Evolutionary conservation across 805 yeast species (phyloP), one percentile per base, ranked within the genome.

Genomic region (Yarrowia sp.): DNA sequence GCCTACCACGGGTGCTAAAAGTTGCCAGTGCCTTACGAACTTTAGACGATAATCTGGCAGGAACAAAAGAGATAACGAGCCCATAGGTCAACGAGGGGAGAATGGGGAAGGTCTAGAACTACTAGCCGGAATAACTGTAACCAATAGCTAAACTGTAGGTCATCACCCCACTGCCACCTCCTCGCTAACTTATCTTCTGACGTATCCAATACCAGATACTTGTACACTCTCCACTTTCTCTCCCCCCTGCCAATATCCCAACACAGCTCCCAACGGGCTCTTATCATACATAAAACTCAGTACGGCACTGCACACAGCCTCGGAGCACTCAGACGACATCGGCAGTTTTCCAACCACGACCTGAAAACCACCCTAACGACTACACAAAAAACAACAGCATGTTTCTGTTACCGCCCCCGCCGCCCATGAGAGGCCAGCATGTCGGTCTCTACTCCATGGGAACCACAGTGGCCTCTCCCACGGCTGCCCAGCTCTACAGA

Each of bases 401-500:
- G 61, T 52, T 52, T 16, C 26, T 52, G 10, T 14, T 52, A 12
- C 61, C 61, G 12, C 61, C 61, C 32, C 61, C 61, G 6, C 61
- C 61, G 35, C 44, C 61, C 33, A 52, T 52, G 61, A 3, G 61
- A 22, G 44, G 61, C 61, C 33, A 32, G 16, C 24, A 49, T 16
- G 56, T 33, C n/a, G 43, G 44, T 7, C 43, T 52, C 21, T 52
- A 52, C 35, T 24, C 61, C 33, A 52, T 52, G 61, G 44, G 61
- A 4, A 36, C 44, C n/a, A 24, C 43, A 3, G 35, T 26, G 24
- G 61, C 44, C n/a, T 35, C 44, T 14, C 44, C 61, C 12, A 35
- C 61, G n/a, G 61, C 61, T 3, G 61, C 61, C 19, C 56, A 49
- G 56, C 32, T 52, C 19, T 35, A 40, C 51, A 41, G 62, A 41